Base-by-base conservation (phyloP, 371 early-diverging fungal genomes). In the Rhizopus arrhizus region DNA sequence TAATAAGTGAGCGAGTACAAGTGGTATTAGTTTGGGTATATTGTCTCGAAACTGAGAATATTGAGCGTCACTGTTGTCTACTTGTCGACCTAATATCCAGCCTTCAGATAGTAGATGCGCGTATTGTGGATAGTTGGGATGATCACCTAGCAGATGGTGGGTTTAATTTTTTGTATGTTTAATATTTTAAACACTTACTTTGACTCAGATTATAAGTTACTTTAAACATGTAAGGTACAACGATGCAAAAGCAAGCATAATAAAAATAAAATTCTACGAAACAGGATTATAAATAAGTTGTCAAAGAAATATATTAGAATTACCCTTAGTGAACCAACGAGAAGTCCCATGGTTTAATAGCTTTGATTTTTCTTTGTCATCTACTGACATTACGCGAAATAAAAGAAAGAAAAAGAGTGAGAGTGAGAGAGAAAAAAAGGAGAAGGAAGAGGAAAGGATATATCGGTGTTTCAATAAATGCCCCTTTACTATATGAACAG, bases 41-140 rank as follows among this genome's bases (percentile, higher is more conserved):
- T 92, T 83, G 61, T 87, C 78, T 6, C 97, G 82, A 63, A 97
- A 95, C 31, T 79, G 75, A 10, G 81, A 67, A 71, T 91, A 95
- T 68, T 97, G 97, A 1, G 76, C 77, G 70, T 97, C 97, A 52
- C 89, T 90, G 68, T 93, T 88, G 67, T 96, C 97, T 60, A 88
- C 74, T 79, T 78, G 72, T 33, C 83, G 71, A 10, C 78, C 74
- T 61, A 81, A 77, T 11, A 89, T 63, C 89, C 89, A 91, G 8
- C 91, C 91, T n/a, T 85, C 80, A 32, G 75, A 73, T 36, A 91
- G 66, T 43, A 80, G 59, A 65, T 73, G 65, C 53, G 68, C 66
- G 68, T 84, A 89, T 50, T 70, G 61, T 15, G 65, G 58, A 53
- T 88, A 90, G 48, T 88, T 83, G 11, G 85, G 84, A 42, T 78